A percentile compares a stretch with the other conserved stretches of the same genome.
Conservation (phyloP, 257 asterid genomes). For the Ocimum tenuiflorum region DNA sequence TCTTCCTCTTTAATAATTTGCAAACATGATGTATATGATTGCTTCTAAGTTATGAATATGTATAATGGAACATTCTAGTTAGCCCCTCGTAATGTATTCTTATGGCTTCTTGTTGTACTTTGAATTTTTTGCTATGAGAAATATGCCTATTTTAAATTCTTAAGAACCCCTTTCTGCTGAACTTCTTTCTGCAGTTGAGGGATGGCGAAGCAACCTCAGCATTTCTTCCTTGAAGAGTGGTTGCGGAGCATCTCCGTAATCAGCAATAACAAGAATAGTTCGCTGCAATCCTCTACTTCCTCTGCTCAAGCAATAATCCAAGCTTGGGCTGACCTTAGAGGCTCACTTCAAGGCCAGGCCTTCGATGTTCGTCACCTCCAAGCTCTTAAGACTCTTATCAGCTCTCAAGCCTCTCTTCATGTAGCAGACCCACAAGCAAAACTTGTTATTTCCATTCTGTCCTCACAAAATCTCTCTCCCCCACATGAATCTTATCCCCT, state of each 20-base stretch:
- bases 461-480: constrained; percentile 42
- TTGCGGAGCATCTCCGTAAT: constrained; percentile 30
- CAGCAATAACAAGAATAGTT: constrained; percentile 26
- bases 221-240: constrained; percentile 84
- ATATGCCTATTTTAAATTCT: neutral
- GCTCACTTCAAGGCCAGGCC: constrained; percentile 40
- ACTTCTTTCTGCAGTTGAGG: constrained; percentile 23
- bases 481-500: constrained; percentile 62
- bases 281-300: constrained; percentile 33
- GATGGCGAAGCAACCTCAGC: constrained; percentile 60
- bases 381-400: constrained; percentile 50
- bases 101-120: neutral
- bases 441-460: constrained; percentile 59
- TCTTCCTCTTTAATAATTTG: neutral
- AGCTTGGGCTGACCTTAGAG: constrained; percentile 93
- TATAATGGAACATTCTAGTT: no score
- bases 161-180: neutral
- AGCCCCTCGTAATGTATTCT: neutral
- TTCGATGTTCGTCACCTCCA: constrained; percentile 54
- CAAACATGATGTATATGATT: neutral
- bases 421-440: constrained; percentile 96
- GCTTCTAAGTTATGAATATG: neutral
- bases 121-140: neutral
- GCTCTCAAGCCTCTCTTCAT: constrained; percentile 53
- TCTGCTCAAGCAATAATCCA: constrained; percentile 71